phyloP scores from a whole-genome alignment of 176 grass and related monocot species.

The Guadua angustifolia region DNA sequence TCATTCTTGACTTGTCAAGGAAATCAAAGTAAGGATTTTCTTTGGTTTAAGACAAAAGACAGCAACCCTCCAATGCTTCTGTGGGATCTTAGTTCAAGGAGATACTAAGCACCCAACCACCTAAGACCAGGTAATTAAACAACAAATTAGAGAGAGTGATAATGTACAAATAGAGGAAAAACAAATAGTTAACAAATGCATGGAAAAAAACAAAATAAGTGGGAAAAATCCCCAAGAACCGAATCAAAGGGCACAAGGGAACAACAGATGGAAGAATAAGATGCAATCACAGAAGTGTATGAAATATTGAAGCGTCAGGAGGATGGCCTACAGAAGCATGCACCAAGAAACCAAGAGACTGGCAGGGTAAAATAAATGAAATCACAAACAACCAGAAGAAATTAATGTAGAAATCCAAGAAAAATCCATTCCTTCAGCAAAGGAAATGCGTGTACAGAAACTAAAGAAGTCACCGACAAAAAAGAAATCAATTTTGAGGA shows the following conservation, averaged over 20 bases:
- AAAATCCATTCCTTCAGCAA: background rate
- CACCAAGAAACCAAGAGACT: background rate
- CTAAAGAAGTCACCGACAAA: background rate
- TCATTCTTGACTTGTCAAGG: slow-evolving; percentile 31
- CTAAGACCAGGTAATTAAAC: slow-evolving; percentile 33
- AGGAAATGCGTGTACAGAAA: background rate
- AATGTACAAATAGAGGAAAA: background rate
- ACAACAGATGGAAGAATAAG: background rate
- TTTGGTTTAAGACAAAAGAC: background rate
- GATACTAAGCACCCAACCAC: slow-evolving; percentile 25
- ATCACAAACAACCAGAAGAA: background rate
- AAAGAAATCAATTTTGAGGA: background rate
- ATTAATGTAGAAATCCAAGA: background rate
- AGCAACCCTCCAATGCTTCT: slow-evolving; percentile 13
- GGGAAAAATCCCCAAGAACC: slow-evolving; percentile 25
- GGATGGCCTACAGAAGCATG: background rate
- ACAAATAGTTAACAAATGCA: background rate
- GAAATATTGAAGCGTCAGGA: background rate
- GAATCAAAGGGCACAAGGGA: slow-evolving; percentile 14
- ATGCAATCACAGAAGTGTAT: background rate
- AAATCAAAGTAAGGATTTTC: background rate
- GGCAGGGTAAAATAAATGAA: background rate
- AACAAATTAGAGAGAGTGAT: background rate
- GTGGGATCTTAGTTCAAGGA: slow-evolving; percentile 19
- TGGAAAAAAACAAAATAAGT: background rate